Conservation (phyloP, 345 rosid genomes). For the Populus tremula region DNA sequence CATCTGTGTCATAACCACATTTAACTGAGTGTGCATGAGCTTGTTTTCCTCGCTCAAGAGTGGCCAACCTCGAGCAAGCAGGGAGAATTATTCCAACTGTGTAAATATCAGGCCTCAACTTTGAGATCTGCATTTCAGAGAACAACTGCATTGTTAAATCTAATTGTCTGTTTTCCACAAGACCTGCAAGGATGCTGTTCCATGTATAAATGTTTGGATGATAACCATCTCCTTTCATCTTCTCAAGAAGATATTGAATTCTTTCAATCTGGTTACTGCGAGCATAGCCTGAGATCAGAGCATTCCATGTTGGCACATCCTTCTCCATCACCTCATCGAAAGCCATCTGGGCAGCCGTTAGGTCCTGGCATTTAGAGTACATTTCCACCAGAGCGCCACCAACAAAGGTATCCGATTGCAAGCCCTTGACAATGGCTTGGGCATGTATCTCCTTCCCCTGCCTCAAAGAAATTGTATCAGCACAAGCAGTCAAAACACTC, state of each 20-base stretch:
- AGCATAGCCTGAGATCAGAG: conserved; percentile 58
- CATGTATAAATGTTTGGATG: conserved; percentile 38
- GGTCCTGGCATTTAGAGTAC: conserved; percentile 20
- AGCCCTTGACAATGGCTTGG: conserved; percentile 40
- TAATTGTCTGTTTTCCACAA: conserved; percentile 21
- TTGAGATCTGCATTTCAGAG: conserved; percentile 14
- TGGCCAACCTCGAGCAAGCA: conserved; percentile 24
- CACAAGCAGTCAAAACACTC: conserved; percentile 59
- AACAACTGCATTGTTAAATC: conserved; percentile 19
- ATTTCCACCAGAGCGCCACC: conserved; percentile 46
- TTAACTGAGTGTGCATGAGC: conserved; percentile 21
- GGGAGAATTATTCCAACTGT: conserved; percentile 24
- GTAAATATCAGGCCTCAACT: conserved; percentile 20
- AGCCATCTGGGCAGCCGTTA: conserved; percentile 43
- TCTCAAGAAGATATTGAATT: conserved; percentile 20
- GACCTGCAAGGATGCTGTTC: conserved; percentile 29
- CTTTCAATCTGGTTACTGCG: conserved; percentile 33
- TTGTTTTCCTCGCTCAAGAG: conserved; percentile 28
- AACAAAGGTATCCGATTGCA: conserved; percentile 50
- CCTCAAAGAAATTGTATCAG: conserved; percentile 35
- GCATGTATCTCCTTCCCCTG: conserved; percentile 50
- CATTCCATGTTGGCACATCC: conserved; percentile 43
- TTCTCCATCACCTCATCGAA: conserved; percentile 50
- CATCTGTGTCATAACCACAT: conserved; percentile 14
- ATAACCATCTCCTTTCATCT: conserved; percentile 50